Conservation (phyloP, 2,329 filamentous ascomycete species). For the Didymella sp. region DNA sequence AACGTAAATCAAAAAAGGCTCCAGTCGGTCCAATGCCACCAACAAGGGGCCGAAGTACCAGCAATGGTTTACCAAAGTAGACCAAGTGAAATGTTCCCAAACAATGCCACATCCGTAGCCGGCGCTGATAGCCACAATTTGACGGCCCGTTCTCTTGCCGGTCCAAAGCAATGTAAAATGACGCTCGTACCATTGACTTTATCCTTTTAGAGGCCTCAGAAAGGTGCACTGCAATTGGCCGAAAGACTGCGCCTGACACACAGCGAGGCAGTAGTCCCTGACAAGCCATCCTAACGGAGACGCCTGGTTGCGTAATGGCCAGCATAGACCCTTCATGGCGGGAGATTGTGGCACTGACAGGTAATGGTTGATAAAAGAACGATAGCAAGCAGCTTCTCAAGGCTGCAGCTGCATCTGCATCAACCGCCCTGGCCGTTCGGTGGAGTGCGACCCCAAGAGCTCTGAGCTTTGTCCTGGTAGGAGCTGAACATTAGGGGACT, state of each 20-base stretch:
- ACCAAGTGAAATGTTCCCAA: not conserved
- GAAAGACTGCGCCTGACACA: not conserved
- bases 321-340: not conserved
- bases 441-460: slow-evolving; percentile 46
- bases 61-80: not conserved
- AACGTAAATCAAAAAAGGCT: slow-evolving; percentile 6
- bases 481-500: slow-evolving; percentile 54
- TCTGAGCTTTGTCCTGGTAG: slow-evolving; percentile 42
- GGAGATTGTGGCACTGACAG: not conserved
- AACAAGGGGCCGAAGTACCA: not conserved
- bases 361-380: slow-evolving; percentile 2
- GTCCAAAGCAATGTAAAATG: slow-evolving; percentile 8
- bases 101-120: not conserved
- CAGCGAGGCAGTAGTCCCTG: not conserved
- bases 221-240: not conserved
- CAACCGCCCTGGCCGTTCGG: slow-evolving; percentile 50
- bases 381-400: slow-evolving; percentile 7
- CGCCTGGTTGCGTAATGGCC: not conserved
- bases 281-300: not conserved
- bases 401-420: slow-evolving; percentile 21
- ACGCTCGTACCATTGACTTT: not conserved
- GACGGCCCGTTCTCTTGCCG: not conserved
- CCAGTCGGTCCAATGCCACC: not conserved
- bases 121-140: not conserved
- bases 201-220: not conserved